These are phyloP conservation scores for Panicum hallii DNA, from an alignment of 202 grass and related monocot species.

Conservation along the genomic window DNA sequence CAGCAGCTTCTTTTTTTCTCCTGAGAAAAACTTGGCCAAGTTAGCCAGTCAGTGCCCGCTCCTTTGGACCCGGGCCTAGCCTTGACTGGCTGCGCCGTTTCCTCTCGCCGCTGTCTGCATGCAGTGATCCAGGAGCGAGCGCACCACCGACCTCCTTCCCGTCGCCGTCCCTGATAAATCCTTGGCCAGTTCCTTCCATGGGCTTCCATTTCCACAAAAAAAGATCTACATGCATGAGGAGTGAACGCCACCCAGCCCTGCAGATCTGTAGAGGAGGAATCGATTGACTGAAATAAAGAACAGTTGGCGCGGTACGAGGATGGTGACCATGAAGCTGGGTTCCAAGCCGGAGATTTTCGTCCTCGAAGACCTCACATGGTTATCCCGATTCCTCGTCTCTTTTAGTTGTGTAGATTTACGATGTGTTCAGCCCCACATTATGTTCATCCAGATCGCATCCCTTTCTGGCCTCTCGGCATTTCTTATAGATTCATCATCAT, in stretches of 20 bases:
- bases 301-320: slow-evolving; percentile 14
- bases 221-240: not conserved
- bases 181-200: slow-evolving; percentile 2
- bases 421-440: not conserved
- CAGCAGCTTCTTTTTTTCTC: too few relatives aligned
- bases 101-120: slow-evolving; percentile 18
- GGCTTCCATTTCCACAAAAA: slow-evolving; percentile 36
- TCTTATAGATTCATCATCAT: not conserved
- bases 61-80: slow-evolving; percentile 51
- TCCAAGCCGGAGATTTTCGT: slow-evolving; percentile 69
- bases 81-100: slow-evolving; percentile 25
- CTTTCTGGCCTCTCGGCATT: not conserved
- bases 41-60: not conserved
- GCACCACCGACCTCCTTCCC: not conserved
- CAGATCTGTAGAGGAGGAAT: not conserved
- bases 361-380: slow-evolving; percentile 74
- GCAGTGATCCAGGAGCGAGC: slow-evolving; percentile 13
- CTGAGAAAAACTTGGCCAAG: not conserved
- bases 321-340: slow-evolving; percentile 74
- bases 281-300: slow-evolving; percentile 20
- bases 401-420: not conserved
- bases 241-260: not conserved
- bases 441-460: not conserved
- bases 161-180: not conserved
- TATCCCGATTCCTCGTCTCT: not conserved